phyloP scores from a whole-genome alignment of 305 asterid species.

The Euphrasia arctica region DNA sequence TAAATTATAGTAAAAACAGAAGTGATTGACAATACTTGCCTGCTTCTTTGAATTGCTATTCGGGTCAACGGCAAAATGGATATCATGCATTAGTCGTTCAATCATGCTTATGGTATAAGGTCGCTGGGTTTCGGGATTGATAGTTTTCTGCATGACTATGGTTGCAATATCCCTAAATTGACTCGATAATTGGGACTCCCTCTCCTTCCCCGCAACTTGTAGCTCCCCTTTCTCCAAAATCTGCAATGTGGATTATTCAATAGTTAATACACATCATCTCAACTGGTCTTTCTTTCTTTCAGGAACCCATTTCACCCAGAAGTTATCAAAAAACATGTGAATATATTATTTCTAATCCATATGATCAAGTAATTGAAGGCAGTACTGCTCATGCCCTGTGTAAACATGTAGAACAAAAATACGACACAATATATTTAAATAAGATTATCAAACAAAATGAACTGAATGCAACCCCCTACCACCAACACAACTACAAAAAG shows the following conservation, averaged over 20 bases:
- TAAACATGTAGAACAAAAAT: not conserved
- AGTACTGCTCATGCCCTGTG: too few species aligned
- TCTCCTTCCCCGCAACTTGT: slow-evolving; percentile 84
- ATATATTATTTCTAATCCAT: slow-evolving; percentile 3
- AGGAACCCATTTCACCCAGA: not conserved
- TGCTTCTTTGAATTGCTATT: slow-evolving; percentile 77
- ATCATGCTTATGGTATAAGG: slow-evolving; percentile 86
- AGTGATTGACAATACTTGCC: slow-evolving; percentile 26
- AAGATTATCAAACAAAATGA: not conserved
- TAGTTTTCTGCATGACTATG: slow-evolving; percentile 73
- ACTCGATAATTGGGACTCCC: slow-evolving; percentile 71
- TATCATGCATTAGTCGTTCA: slow-evolving; percentile 81
- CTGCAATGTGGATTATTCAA: slow-evolving; percentile 30
- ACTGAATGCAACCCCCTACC: not conserved
- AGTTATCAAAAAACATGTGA: not conserved
- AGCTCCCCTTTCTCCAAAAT: slow-evolving; percentile 86
- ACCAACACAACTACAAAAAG: not conserved
- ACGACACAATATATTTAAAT: not conserved
- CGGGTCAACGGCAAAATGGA: slow-evolving; percentile 71
- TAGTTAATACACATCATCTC: not conserved
- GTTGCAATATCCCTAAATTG: slow-evolving; percentile 83
- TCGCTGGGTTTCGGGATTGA: slow-evolving; percentile 69
- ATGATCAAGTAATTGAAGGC: not conserved
- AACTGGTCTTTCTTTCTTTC: not conserved
- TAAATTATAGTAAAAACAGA: not conserved